Evolutionary conservation across 495 filamentous ascomycete species (phyloP).

Genomic region (Trichoderma erinaceum): DNA sequence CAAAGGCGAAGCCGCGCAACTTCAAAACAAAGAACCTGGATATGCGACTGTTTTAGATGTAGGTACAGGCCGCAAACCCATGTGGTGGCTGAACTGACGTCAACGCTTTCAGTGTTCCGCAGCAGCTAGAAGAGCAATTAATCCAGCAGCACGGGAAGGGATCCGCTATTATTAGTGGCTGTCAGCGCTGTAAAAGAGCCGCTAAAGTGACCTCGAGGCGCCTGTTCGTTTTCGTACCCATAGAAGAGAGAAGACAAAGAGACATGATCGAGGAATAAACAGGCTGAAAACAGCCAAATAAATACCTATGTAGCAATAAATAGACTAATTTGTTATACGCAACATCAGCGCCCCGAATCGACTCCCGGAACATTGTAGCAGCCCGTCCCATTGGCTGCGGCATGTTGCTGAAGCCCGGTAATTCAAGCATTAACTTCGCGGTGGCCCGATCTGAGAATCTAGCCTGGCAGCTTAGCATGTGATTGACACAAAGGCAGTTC

Average conservation of each 20-base stretch:
- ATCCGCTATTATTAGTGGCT: background rate
- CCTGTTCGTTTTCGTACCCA: background rate
- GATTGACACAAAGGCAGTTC: background rate
- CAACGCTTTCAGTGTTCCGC: too few species aligned
- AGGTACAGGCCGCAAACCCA: too few species aligned
- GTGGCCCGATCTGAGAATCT: background rate
- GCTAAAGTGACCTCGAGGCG: background rate
- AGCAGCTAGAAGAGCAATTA: background rate
- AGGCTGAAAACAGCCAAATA: too few species aligned
- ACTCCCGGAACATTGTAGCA: background rate
- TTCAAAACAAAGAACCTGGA: background rate
- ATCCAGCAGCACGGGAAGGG: background rate
- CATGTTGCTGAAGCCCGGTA: background rate
- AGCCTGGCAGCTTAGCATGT: background rate
- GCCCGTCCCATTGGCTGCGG: conserved; percentile 4
- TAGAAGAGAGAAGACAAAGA: background rate
- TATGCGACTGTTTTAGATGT: too few species aligned
- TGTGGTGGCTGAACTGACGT: too few species aligned
- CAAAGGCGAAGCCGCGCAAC: background rate
- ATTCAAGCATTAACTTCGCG: background rate
- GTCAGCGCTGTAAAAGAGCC: background rate
- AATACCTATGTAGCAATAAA: background rate
- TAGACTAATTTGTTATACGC: background rate
- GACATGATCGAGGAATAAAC: too few species aligned
- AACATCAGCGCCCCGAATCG: background rate